These are phyloP conservation scores for Cucurbita moschata DNA, from an alignment of 306 rosid species.

Conservation along the genomic window DNA sequence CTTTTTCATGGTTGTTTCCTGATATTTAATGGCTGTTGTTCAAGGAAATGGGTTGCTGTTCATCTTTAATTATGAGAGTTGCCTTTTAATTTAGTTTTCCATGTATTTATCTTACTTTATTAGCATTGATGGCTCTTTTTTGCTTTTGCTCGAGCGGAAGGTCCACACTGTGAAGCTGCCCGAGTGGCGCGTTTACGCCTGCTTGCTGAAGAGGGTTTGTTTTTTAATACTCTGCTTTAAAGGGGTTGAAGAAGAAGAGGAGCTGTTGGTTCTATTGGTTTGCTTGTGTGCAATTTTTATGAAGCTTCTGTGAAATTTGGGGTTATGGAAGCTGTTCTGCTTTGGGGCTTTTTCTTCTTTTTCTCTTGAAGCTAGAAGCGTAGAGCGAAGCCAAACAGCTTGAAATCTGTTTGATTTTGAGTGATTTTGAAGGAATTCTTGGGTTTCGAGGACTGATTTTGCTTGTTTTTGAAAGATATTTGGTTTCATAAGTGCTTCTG, in stretches of 20 bases:
- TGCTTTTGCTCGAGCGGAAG: neutral
- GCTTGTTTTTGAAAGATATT: neutral
- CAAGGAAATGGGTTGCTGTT: neutral
- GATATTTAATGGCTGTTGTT: neutral
- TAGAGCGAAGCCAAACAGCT: neutral
- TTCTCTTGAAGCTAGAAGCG: neutral
- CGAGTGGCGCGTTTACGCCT: neutral
- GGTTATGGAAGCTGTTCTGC: neutral
- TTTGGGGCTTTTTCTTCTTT: neutral
- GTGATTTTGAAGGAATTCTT: neutral
- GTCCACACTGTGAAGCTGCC: neutral
- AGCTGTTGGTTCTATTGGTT: neutral
- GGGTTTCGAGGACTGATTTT: neutral
- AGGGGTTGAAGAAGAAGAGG: neutral
- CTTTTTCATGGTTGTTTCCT: neutral
- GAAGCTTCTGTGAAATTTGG: neutral
- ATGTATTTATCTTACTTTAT: neutral
- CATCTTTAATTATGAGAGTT: neutral
- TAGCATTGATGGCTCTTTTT: neutral
- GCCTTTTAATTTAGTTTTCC: neutral
- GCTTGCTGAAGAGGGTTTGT: neutral
- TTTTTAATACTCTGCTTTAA: neutral
- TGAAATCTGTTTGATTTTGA: conserved; percentile 8
- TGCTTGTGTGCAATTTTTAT: neutral
- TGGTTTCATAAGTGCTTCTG: neutral